Base-by-base conservation (phyloP, 305 asterid species). In the Fraxinus xanthoxyloides region DNA sequence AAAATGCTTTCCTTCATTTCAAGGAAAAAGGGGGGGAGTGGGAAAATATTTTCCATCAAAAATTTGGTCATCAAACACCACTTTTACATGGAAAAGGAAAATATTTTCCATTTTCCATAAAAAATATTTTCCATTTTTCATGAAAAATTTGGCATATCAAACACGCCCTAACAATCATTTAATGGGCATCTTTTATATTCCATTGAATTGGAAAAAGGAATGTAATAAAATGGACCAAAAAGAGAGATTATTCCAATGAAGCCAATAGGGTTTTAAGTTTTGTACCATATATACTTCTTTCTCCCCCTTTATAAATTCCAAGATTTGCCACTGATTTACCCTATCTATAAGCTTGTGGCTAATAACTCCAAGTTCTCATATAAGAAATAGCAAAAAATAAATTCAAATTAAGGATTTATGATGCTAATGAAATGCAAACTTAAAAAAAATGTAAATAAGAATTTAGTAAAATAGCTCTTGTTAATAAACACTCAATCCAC, bases 171-270 rank as follows among this genome's bases (percentile, higher is more conserved):
- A 23, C 75, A 79, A 46, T 79, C 36, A 48, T 81, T 70, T 77
- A 48, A 74, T 19, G 79, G 84, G 86, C 85, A 82, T 86, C 88
- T 85, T 63, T 75, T 10, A 35, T 83, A 75, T 87, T 83, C 78
- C 83, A 80, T 70, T 32, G 84, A 77, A 15, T 51, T 69, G 63
- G 34, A 79, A 54, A 84, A 78, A n/a, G 81, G 46, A 72, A 77
- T 84, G 74, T 61, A 17, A 61, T 38, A 76, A 65, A 48, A 61
- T 59, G 80, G 85, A 77, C 85, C 80, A 8, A 82, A 69, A 78
- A 54, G 63, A 43, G 70, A 24, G 19, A 82, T 21, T 86, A 79
- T 87, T 84, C 87, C 83, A 69, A 78, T 81, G 88, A 87, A 86
- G 80, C 83, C 87, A 75, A 79, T 83, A 9, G 2, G 21, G 13